Evolutionary conservation across 1,139 yeast species (phyloP), one percentile per base, ranked within the genome.

Genomic region (Diutina neorugosa): DNA sequence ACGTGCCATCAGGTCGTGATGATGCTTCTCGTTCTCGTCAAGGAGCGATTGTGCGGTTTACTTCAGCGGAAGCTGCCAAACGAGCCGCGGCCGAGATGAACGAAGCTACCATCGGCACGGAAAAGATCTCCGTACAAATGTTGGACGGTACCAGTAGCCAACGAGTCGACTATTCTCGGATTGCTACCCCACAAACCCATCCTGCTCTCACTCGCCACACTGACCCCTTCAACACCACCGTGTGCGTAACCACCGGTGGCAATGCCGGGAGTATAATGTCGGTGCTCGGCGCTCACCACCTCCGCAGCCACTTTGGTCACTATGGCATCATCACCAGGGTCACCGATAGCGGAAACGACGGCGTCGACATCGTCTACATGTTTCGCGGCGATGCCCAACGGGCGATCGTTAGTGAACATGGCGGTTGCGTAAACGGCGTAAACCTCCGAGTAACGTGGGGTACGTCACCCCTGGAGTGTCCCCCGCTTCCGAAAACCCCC

Each of bases 321-420:
- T 31, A 31, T 14, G 37, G 37, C 14, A 11, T 11, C 12, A 14
- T 31, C 12, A 3, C 12, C 4, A n/a, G 14, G 5, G 37, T 31
- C 4, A 11, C 12, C 14, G 14, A 8, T n/a, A 14, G n/a, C n/a
- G 34, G 9, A 3, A 14, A 44, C 9, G 34, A 23, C 16, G 50
- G 50, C 37, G 37, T 46, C 8, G 4, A 16, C 4, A 16, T 46
- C 11, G 11, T 9, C n/a, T 46, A n/a, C 27, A 12, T 16, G 21
- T 46, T 46, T 41, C 50, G 50, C 4, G 21, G 40, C 21, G 50
- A 46, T 8, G 50, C 50, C n/a, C 20, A 46, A 16, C 19, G 50
- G 16, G 50, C 50, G 4, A 27, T 46, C 9, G n/a, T 46, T 6
- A n/a, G n/a, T 2, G 12, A 25, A 4, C 50, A 46, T 16, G 50